Evolutionary conservation across 768 basidiomycete species (phyloP), one percentile per base, ranked within the genome.

Genomic region (Suillus fuscotomentosus): DNA sequence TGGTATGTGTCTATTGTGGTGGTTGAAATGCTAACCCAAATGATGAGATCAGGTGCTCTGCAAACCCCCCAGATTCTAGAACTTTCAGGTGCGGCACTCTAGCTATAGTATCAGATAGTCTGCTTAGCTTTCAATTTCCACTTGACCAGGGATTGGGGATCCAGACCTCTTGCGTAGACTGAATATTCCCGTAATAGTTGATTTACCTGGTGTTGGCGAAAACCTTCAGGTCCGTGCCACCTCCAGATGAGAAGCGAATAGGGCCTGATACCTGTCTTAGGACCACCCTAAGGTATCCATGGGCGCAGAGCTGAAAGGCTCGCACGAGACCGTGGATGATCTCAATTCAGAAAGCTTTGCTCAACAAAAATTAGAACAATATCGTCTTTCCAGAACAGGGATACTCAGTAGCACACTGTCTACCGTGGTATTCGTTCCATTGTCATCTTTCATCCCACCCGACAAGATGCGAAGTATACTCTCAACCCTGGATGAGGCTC

Each of bases 21-120:
- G 39, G 17, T 48, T 20, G 39, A 15, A 62, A n/a, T 36, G 11
- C 8, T 45, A 34, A 45, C 43, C 38, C 24, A 10, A 39, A 38
- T 3, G 24, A 13, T 17, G 47, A 22, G 15, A 17, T 14, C 17
- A 75, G 73, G 75, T 57, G 55, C 75, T 8, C 63, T 79, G 39
- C 69, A 70, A 43, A 78, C 77, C 2, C 76, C 79, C 4, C 77
- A 78, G 65, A 63, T 79, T 20, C 66, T 79, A n/a, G 76, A 77
- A 48, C 66, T 77, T 15, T 78, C 73, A 43, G 73, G 72, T 68
- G 24, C 1, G 64, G 10, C 27, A 4, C 27, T 20, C 31, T 41
- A 17, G 36, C 24, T 13, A 6, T 10, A n/a, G 22, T 14, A 22
- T 39, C 27, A n/a, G 7, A 15, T 31, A 14, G 13, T 36, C 17